Conservation (phyloP, 2,329 filamentous ascomycete species). For the Alternaria gaisen region DNA sequence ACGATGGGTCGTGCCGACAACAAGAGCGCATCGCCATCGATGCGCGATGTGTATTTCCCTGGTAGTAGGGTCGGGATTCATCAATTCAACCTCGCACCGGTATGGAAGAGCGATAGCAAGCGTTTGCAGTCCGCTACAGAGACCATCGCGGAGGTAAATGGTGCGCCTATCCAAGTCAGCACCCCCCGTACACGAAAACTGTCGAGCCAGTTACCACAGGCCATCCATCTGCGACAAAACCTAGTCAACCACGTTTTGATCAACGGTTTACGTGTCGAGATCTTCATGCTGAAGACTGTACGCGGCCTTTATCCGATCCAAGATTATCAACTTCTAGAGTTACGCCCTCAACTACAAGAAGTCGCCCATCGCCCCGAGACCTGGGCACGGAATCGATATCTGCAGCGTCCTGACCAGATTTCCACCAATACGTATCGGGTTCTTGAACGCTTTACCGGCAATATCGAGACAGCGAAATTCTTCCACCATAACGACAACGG, state of each 20-base stretch:
- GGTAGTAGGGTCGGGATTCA: slow-evolving; percentile 7
- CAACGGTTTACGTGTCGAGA: slow-evolving; percentile 16
- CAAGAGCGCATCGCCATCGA: not conserved
- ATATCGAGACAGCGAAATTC: slow-evolving; percentile 21
- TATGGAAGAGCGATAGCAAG: slow-evolving; percentile 16
- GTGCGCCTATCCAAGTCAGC: slow-evolving; percentile 18
- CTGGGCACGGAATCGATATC: slow-evolving; percentile 17
- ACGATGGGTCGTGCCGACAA: slow-evolving; percentile 14
- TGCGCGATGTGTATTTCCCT: slow-evolving; percentile 27
- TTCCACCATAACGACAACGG: slow-evolving; percentile 2
- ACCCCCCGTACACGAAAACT: slow-evolving; percentile 11
- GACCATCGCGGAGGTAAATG: slow-evolving; percentile 21
- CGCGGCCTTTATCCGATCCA: slow-evolving; percentile 6
- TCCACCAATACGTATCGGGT: slow-evolving; percentile 17
- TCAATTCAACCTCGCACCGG: slow-evolving; percentile 16
- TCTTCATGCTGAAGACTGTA: slow-evolving; percentile 24
- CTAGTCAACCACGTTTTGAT: slow-evolving; percentile 14
- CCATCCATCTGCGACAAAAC: slow-evolving; percentile 18
- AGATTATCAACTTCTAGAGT: not conserved
- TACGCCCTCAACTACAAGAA: slow-evolving; percentile 9
- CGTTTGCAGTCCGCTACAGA: slow-evolving; percentile 18
- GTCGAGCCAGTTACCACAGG: slow-evolving; percentile 3
- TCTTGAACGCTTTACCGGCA: slow-evolving; percentile 24
- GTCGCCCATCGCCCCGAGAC: slow-evolving; percentile 11
- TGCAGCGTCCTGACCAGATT: slow-evolving; percentile 8